A percentile compares a stretch with the other conserved stretches of the same genome.
Evolutionary conservation across 1,284 basidiomycete species (phyloP).

Genomic region (Sphaerobolus stellatus): DNA sequence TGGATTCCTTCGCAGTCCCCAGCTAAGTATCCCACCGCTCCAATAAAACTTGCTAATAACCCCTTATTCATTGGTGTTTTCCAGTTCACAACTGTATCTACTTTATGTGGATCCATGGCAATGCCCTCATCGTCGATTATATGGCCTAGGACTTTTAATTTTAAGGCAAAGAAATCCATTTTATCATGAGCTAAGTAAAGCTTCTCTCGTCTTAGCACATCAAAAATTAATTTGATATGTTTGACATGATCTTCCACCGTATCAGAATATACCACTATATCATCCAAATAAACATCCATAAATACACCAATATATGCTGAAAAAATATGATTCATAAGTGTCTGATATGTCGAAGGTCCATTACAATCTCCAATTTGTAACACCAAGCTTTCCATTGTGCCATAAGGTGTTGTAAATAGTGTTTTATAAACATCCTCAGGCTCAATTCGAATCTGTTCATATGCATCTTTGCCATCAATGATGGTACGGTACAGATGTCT

Average conservation of each 20-base stretch:
- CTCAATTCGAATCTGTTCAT: slow-evolving; percentile 35
- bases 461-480: slow-evolving; percentile 18
- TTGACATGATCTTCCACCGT: slow-evolving; percentile 27
- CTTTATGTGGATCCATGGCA: slow-evolving; percentile 22
- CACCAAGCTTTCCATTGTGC: slow-evolving; percentile 34
- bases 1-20: slow-evolving; percentile 18
- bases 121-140: slow-evolving; percentile 31
- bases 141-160: slow-evolving; percentile 31
- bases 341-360: slow-evolving; percentile 24
- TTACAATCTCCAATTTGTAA: slow-evolving; percentile 37
- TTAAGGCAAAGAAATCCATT: slow-evolving; percentile 24
- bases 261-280: slow-evolving; percentile 32
- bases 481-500: slow-evolving; percentile 26
- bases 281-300: slow-evolving; percentile 33
- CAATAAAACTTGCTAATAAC: slow-evolving; percentile 24
- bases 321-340: slow-evolving; percentile 33
- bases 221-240: slow-evolving; percentile 25
- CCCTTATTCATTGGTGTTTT: slow-evolving; percentile 19
- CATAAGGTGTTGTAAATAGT: slow-evolving; percentile 29
- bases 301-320: slow-evolving; percentile 24
- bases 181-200: slow-evolving; percentile 29
- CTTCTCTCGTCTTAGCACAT: slow-evolving; percentile 20
- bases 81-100: slow-evolving; percentile 12
- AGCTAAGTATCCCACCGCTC: slow-evolving; percentile 26
- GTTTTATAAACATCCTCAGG: slow-evolving; percentile 31